These are phyloP conservation scores for Chytriomyces sp. DNA, from an alignment of 192 early-diverging fungal species.

Conservation along the genomic window DNA sequence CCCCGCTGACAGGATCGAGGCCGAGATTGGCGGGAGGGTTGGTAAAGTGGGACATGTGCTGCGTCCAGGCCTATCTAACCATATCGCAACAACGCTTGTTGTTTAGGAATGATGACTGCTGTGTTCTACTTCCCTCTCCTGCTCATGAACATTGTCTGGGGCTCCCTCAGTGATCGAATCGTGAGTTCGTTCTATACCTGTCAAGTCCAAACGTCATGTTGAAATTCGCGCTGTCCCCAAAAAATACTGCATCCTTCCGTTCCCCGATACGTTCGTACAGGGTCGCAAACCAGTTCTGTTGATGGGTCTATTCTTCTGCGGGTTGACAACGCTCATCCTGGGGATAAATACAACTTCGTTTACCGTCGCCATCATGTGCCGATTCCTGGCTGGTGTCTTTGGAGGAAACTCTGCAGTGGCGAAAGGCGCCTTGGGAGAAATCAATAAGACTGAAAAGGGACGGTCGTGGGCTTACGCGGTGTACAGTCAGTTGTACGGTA, in stretches of 20 bases:
- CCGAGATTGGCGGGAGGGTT: constrained; percentile 3
- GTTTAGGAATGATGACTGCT: constrained; percentile 43
- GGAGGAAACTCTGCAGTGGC: constrained; percentile 50
- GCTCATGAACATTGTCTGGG: constrained; percentile 54
- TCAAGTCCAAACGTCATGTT: too few species aligned
- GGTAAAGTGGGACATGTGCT: neutral
- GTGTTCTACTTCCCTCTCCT: constrained; percentile 53
- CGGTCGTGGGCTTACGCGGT: constrained; percentile 50
- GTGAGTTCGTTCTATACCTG: constrained; percentile 15
- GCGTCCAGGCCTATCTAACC: too few species aligned
- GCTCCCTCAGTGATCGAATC: constrained; percentile 39
- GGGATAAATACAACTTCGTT: constrained; percentile 32
- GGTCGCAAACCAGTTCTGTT: constrained; percentile 36
- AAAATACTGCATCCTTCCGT: constrained; percentile 13
- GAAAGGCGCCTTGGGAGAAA: constrained; percentile 51
- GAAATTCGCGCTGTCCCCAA: too few species aligned
- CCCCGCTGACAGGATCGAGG: neutral
- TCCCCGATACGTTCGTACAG: neutral
- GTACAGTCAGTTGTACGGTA: constrained; percentile 44
- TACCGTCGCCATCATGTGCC: constrained; percentile 15
- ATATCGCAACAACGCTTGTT: neutral
- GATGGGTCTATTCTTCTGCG: constrained; percentile 30
- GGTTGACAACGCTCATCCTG: constrained; percentile 25
- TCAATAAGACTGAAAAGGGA: constrained; percentile 24
- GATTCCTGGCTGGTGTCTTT: constrained; percentile 53